Percentiles rank a stretch among this genome's conserved stretches.
These are phyloP conservation scores for Micractinium sp. DNA, from an alignment of 139 green algal genomes.

Conservation along the genomic window DNA sequence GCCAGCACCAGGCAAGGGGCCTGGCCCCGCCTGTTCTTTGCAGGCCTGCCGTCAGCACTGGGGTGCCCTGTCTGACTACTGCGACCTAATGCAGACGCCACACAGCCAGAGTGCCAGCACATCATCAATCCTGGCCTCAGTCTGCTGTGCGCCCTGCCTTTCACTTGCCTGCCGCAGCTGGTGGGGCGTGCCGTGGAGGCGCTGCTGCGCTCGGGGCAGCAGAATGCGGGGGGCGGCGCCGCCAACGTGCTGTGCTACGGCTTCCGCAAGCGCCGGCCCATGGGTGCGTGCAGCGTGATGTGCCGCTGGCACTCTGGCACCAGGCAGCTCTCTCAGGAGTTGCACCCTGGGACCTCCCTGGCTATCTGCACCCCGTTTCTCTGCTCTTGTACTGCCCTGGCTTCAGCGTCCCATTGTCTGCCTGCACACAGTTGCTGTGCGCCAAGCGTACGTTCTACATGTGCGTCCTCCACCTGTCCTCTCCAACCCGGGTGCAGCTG, in stretches of 20 bases:
- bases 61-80: neutral
- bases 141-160: neutral
- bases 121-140: too few species aligned
- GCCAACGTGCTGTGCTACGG: constrained; percentile 67
- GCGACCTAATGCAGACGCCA: neutral
- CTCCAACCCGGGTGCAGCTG: neutral
- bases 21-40: neutral
- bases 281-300: neutral
- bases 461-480: neutral
- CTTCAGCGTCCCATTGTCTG: neutral
- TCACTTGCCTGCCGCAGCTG: constrained; percentile 46
- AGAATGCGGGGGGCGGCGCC: neutral
- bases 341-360: too few species aligned
- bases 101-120: too few species aligned
- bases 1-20: constrained; percentile 43
- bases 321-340: too few species aligned
- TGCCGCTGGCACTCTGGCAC: too few species aligned
- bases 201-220: constrained; percentile 39
- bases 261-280: constrained; percentile 53
- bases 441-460: too few species aligned
- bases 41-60: neutral
- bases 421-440: too few species aligned
- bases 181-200: constrained; percentile 63
- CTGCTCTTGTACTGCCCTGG: neutral
- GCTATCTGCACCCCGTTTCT: neutral